These are phyloP conservation scores for Hyaloraphidium curvatum DNA, from an alignment of 192 early-diverging fungal genomes.

Conservation along the genomic window DNA sequence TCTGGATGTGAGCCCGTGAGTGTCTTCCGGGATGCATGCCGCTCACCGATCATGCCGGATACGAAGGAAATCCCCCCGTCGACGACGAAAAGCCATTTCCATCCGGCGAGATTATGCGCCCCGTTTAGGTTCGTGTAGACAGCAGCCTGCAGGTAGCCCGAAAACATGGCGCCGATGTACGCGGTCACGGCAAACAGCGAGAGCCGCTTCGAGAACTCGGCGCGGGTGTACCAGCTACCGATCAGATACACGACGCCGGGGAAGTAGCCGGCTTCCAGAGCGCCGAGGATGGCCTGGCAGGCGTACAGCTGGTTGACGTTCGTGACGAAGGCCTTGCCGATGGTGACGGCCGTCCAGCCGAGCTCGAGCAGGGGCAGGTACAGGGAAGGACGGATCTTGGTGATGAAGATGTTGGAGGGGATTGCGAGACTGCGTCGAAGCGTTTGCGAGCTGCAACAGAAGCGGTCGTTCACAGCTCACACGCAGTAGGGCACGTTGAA, in stretches of 20 bases:
- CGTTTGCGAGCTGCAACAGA: background rate
- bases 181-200: background rate
- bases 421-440: background rate
- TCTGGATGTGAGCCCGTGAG: too few relatives aligned
- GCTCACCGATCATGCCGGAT: background rate
- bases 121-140: background rate
- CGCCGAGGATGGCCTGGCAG: background rate
- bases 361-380: background rate
- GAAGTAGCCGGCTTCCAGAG: constrained; percentile 1
- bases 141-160: background rate
- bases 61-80: background rate
- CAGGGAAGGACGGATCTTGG: background rate
- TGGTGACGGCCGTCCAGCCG: background rate
- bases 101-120: background rate
- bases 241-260: constrained; percentile 1
- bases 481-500: constrained; percentile 5
- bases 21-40: too few relatives aligned
- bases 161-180: background rate
- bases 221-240: background rate
- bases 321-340: background rate
- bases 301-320: background rate
- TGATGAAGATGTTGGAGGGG: background rate
- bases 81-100: constrained; percentile 1
- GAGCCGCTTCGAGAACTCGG: background rate
- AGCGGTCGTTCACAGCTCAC: background rate